Percentiles rank a stretch among this genome's conserved stretches.
phyloP scores from a whole-genome alignment of 2,329 filamentous ascomycete genomes.

The Botrytis aclada region DNA sequence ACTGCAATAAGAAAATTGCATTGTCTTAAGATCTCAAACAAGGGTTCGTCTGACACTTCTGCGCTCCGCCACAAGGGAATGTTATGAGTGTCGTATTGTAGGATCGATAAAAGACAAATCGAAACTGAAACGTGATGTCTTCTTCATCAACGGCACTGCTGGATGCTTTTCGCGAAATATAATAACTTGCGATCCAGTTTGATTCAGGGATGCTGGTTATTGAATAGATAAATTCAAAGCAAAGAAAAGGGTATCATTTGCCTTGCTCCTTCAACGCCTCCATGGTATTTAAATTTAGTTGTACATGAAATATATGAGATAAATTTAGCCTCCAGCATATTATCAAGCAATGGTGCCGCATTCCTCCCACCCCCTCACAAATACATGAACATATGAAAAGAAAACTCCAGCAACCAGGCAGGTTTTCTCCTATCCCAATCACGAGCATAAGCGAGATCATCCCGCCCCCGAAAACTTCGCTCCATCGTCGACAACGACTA shows the following conservation, averaged over 20 bases:
- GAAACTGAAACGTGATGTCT: not conserved
- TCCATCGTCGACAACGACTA: not conserved
- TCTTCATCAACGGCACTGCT: not conserved
- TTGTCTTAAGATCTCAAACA: not conserved
- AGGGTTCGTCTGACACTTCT: slow-evolving; percentile 12
- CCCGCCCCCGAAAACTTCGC: not conserved
- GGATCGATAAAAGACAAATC: not conserved
- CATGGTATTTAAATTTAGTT: slow-evolving; percentile 7
- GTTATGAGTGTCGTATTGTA: slow-evolving; percentile 1
- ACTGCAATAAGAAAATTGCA: not conserved
- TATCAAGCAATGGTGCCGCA: not conserved
- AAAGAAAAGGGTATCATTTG: slow-evolving; percentile 16
- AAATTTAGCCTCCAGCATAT: not conserved
- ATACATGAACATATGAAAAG: not conserved
- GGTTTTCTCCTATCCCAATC: not conserved
- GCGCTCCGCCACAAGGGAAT: slow-evolving; percentile 7
- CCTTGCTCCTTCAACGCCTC: slow-evolving; percentile 16
- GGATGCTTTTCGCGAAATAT: too few relatives aligned
- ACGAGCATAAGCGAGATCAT: not conserved
- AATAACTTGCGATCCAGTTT: not conserved
- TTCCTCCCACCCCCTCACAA: not conserved
- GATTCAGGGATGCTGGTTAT: not conserved
- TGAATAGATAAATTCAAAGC: not conserved
- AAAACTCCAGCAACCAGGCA: slow-evolving; percentile 4
- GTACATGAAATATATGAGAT: slow-evolving; percentile 11